Evolutionary conservation across 805 yeast genomes (phyloP), one percentile per base, ranked within the genome.

Genomic region (Grigorovia humatica): DNA sequence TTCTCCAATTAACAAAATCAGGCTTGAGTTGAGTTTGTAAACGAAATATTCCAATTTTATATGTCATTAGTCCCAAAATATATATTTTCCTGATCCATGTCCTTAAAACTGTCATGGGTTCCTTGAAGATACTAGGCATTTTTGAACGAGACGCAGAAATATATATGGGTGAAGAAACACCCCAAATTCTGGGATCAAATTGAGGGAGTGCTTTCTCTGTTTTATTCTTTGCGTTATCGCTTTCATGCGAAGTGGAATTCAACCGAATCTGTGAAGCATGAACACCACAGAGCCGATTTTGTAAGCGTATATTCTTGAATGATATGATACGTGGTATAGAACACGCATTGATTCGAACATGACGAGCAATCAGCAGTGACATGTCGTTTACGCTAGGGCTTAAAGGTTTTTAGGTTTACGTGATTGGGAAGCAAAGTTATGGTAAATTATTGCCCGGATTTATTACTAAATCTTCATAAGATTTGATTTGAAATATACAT

Each of bases 1-100:
- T 91, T 66, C 86, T 87, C 96, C 96, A 90, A 54, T 81, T 77
- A 19, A 80, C 64, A 57, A 83, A 84, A 44, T 80, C 71, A 35
- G 90, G 87, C 66, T 81, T 84, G 52, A 77, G 63, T 42, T 81
- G 78, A 29, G 89, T 81, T 65, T 84, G 85, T 64, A 80, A 76
- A 42, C 88, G 83, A 59, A 82, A 80, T 48, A 80, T 66, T 9
- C 83, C 89, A 44, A 85, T 69, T 58, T 84, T 77, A n/a, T 73
- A 66, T 18, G 91, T 85, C 64, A 85, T 86, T 59, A 82, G 73
- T 12, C 85, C 87, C 54, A 82, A 74, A 3, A 78, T 69, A 51
- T 82, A 83, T 29, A 81, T 58, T 57, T 87, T 74, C 68, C 88
- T 79, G 57, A 79, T 66, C 2, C 84, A 55, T 38, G 80, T 73